Conservation (phyloP, 2,329 filamentous ascomycete species). For the Colletotrichum tropicale region DNA sequence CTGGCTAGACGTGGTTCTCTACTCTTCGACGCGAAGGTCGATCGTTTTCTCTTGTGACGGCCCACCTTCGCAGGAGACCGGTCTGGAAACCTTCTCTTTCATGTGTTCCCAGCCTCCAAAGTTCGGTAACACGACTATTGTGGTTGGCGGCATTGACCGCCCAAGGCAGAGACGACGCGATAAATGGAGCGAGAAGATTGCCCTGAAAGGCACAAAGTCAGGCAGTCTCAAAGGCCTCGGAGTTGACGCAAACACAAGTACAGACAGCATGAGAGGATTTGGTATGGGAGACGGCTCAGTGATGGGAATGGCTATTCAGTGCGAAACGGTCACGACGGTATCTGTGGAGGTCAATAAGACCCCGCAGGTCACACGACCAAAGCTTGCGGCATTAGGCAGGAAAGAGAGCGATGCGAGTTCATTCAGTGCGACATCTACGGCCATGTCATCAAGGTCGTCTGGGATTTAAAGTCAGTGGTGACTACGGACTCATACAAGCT, state of each 20-base stretch:
- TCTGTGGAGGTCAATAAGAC: constrained; percentile 37
- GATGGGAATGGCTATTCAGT: constrained; percentile 41
- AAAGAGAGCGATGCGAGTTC: constrained; percentile 1
- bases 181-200: constrained; percentile 20
- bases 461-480: not conserved
- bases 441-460: not conserved
- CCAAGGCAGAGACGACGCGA: not conserved
- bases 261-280: constrained; percentile 36
- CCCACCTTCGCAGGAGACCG: constrained; percentile 47
- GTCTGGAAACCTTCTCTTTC: constrained; percentile 57
- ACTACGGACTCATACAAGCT: not conserved
- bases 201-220: not conserved
- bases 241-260: constrained; percentile 27
- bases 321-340: constrained; percentile 47
- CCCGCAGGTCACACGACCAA: not conserved
- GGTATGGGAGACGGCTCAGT: constrained; percentile 25
- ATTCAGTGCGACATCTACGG: not conserved
- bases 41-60: constrained; percentile 50
- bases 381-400: not conserved
- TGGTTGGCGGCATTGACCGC: constrained; percentile 27
- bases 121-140: constrained; percentile 46
- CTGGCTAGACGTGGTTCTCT: constrained; percentile 58
- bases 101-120: constrained; percentile 43
- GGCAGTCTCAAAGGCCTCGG: not conserved
- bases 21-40: constrained; percentile 55